phyloP scores from a whole-genome alignment of 2,329 filamentous ascomycete genomes.

The Aspergillus pseudoterreus region DNA sequence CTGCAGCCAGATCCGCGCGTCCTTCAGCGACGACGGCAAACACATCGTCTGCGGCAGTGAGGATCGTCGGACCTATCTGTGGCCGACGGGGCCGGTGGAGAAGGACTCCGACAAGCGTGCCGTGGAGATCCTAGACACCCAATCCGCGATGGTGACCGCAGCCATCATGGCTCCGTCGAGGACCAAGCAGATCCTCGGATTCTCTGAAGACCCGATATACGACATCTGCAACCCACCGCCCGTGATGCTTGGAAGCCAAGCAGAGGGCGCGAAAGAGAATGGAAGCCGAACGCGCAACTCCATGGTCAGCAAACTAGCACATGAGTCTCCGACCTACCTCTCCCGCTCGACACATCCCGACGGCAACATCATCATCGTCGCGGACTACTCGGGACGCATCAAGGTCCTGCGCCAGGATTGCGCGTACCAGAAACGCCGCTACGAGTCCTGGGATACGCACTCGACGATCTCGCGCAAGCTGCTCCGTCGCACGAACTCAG shows the following conservation, averaged over 20 bases:
- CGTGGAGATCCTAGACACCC: slow-evolving; percentile 85
- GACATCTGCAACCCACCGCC: slow-evolving; percentile 95
- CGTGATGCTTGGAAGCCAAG: slow-evolving; percentile 69
- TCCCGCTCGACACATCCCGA: slow-evolving; percentile 70
- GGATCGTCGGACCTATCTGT: slow-evolving; percentile 84
- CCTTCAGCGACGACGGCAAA: slow-evolving; percentile 79
- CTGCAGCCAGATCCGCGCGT: slow-evolving; percentile 84
- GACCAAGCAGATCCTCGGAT: slow-evolving; percentile 72
- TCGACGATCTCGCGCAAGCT: slow-evolving; percentile 72
- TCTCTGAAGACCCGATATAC: slow-evolving; percentile 88
- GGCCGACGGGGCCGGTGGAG: slow-evolving; percentile 64
- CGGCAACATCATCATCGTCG: slow-evolving; percentile 89
- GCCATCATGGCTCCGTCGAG: slow-evolving; percentile 78
- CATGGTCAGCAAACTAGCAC: slow-evolving; percentile 44
- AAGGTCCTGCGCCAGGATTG: slow-evolving; percentile 97
- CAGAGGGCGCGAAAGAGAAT: slow-evolving; percentile 26
- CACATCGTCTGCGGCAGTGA: slow-evolving; percentile 93
- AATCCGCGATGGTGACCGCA: slow-evolving; percentile 83
- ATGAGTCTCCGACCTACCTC: slow-evolving; percentile 73
- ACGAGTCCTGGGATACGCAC: slow-evolving; percentile 72
- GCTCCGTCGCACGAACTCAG: slow-evolving; percentile 52
- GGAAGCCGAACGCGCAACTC: slow-evolving; percentile 19
- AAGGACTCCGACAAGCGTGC: slow-evolving; percentile 76
- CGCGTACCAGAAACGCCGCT: slow-evolving; percentile 71
- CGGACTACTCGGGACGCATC: slow-evolving; percentile 81